phyloP scores from a whole-genome alignment of 1,139 yeast species.

The Meyerozyma sp. region DNA sequence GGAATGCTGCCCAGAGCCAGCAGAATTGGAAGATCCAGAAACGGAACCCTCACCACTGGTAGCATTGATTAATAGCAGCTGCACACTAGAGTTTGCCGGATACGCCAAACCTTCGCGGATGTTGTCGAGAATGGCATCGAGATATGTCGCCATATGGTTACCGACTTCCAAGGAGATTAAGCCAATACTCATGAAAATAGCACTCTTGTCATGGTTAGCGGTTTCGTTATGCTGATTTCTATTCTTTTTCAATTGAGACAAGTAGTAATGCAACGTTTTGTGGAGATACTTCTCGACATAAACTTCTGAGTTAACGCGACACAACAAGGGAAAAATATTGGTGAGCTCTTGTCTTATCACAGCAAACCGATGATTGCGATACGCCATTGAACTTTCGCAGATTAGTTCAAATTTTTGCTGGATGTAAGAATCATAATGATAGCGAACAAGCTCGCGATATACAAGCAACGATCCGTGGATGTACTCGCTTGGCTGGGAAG shows the following conservation, averaged over 20 bases:
- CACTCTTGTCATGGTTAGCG: slow-evolving; percentile 58
- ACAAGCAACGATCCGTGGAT: slow-evolving; percentile 85
- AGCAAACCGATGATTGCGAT: slow-evolving; percentile 72
- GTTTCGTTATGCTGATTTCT: slow-evolving; percentile 39
- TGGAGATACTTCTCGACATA: slow-evolving; percentile 83
- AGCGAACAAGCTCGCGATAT: slow-evolving; percentile 71
- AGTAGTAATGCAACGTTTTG: slow-evolving; percentile 69
- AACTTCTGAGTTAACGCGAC: slow-evolving; percentile 68
- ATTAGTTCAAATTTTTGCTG: slow-evolving; percentile 61
- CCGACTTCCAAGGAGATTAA: slow-evolving; percentile 80
- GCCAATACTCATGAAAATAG: slow-evolving; percentile 81
- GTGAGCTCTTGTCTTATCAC: slow-evolving; percentile 81
- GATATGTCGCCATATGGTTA: slow-evolving; percentile 80
- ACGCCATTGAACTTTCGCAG: slow-evolving; percentile 68
- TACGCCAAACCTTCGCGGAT: slow-evolving; percentile 73
- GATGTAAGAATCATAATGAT: slow-evolving; percentile 51
- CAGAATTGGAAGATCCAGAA: slow-evolving; percentile 2
- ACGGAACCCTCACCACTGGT: slow-evolving; percentile 15
- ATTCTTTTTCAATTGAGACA: slow-evolving; percentile 71
- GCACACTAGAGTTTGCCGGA: slow-evolving; percentile 34
- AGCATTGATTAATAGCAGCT: slow-evolving; percentile 40
- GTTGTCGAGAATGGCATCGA: slow-evolving; percentile 80
- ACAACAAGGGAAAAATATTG: slow-evolving; percentile 74
- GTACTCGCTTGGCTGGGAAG: slow-evolving; percentile 50
- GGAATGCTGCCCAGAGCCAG: not conserved